Evolutionary conservation across 129 eudicot species (phyloP), one percentile per base, ranked within the genome.

Genomic region (Helianthus tuberosus): DNA sequence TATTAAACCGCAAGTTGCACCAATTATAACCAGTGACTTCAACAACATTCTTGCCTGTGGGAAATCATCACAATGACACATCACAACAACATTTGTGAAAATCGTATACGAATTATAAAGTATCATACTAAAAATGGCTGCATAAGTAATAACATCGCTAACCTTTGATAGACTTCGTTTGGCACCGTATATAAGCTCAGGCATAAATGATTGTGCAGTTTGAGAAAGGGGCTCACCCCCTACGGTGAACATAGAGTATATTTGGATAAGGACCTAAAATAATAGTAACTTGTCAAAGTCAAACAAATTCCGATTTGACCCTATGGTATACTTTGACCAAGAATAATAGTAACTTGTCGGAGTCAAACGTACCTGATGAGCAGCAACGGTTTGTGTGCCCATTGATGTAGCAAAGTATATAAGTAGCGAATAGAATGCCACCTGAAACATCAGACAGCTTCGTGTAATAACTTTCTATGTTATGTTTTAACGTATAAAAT

Each of bases 201-300:
- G 99, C 97, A 95, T 88, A 69, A 95, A 95, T 46, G 99, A 91
- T 75, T 91, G 99, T 48, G 99, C 96, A 11, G 99, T 95, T 83
- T 95, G 99, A 51, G 97, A 91, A 11, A 95, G 85, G 61, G 99
- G 99, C 58, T 95, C 97, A 5, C 94, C 99, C 81, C 84, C 84
- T 76, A 95, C 95, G 0, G 96, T 65, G 75, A 88, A 91, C 96
- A 95, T 83, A 78, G 83, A 43, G 81, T 72, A 87, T 13, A 87
- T 57, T 83, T 95, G 99, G 50, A 91, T 66, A 87, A 95, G 87
- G 79, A 95, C 99, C 97, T 95, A 78, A 14, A 80, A 55, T 14
- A 35, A 48, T 20, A 61, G 57, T 51, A 52, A 79, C 60, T 54
- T 72, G 55, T 66, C 65, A 65, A 61, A 23, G 17, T 49, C 46